Conservation (phyloP, 441 rosid species). For the Hura crepitans region DNA sequence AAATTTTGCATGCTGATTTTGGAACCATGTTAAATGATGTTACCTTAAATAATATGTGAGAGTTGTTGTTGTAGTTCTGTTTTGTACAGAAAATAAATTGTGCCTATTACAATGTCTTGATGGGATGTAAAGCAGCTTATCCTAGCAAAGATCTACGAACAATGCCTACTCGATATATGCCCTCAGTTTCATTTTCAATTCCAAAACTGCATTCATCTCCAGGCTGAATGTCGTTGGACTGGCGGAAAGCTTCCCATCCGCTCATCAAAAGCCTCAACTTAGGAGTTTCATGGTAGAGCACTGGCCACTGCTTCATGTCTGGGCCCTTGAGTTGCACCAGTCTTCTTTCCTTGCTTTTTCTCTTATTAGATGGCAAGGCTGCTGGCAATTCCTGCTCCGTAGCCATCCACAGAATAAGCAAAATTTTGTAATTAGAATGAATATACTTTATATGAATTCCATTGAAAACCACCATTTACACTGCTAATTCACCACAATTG, state of each 20-base stretch:
- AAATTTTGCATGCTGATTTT: neutral
- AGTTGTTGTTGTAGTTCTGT: neutral
- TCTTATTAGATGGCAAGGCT: neutral
- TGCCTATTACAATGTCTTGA: neutral
- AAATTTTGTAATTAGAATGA: neutral
- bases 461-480: too few relatives aligned
- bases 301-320: slow-evolving; percentile 29
- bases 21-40: too few relatives aligned
- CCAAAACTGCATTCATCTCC: slow-evolving; percentile 35
- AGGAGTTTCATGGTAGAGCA: slow-evolving; percentile 25
- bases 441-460: too few relatives aligned
- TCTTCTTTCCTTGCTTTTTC: slow-evolving; percentile 9
- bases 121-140: neutral
- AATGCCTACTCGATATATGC: slow-evolving; percentile 19
- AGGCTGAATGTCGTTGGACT: slow-evolving; percentile 28
- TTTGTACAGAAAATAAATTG: neutral
- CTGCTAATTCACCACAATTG: too few relatives aligned
- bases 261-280: slow-evolving; percentile 14
- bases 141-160: neutral
- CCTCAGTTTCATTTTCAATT: neutral
- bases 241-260: slow-evolving; percentile 37
- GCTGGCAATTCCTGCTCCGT: slow-evolving; percentile 15
- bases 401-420: neutral
- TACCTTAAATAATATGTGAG: too few relatives aligned
- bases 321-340: slow-evolving; percentile 33